Evolutionary conservation across 345 rosid species (phyloP), one percentile per base, ranked within the genome.

Genomic region (Syzygium jambos): DNA sequence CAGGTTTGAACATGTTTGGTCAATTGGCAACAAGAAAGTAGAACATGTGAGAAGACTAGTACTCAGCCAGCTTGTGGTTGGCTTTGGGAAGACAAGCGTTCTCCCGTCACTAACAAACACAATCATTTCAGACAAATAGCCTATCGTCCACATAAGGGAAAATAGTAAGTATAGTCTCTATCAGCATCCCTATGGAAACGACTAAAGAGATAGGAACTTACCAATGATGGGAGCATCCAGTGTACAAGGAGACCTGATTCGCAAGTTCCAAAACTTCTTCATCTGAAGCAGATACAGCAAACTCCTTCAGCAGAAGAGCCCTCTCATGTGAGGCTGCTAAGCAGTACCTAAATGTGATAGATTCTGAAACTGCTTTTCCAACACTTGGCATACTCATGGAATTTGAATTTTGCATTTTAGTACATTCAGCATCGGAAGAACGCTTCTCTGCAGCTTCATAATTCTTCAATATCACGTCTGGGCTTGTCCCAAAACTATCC

Each of bases 181-280:
- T 68, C 82, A 73, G 82, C 82, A 73, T 73, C 82, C 82, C 82
- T 9, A 73, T 38, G 38, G 49, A 73, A 61, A 73, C 22, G 27
- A 73, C 82, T 73, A 38, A 19, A 73, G 49, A 38, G 82, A 38
- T 73, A 38, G 49, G 82, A 73, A 38, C 82, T 85, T 92, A 98
- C 99, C 98, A 57, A 89, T 96, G 99, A 88, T 98, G 99, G 88
- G 96, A 93, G 89, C 99, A 98, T 52, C 99, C 99, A 0, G 99
- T 93, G 90, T 91, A 98, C 38, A 95, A 88, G 87, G 96, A 92
- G 90, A 96, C 97, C 89, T 95, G 94, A 89, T 96, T 87, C 7
- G 98, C 97, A 87, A 98, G 95, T 85, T 91, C 91, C 51, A 92
- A 91, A 85, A 98, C 92, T 87, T 94, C 92, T 88, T 92, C 93